Percentiles rank a stretch among this genome's conserved stretches.
Evolutionary conservation across 1,139 yeast species (phyloP).

Genomic region (Suhomyces maxii): DNA sequence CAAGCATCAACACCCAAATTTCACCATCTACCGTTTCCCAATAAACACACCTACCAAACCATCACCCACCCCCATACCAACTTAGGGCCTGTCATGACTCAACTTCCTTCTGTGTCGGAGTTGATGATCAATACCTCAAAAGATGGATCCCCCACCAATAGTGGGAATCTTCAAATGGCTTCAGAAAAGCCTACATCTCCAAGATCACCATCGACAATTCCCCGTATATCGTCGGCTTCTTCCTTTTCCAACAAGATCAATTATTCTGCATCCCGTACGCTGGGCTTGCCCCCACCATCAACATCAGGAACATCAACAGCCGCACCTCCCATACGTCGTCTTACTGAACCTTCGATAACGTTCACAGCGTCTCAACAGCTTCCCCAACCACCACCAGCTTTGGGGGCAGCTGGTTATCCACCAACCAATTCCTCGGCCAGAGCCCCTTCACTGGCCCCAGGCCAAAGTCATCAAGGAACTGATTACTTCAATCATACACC

Average conservation of each 20-base stretch:
- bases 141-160: conserved; percentile 9
- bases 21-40: neutral
- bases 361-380: conserved; percentile 5
- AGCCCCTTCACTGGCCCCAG: conserved; percentile 6
- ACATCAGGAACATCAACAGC: neutral
- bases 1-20: neutral
- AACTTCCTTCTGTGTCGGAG: conserved; percentile 39
- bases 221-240: conserved; percentile 7
- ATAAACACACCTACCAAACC: neutral
- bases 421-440: conserved; percentile 3
- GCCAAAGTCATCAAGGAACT: conserved; percentile 2
- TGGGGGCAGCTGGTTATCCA: conserved; percentile 1
- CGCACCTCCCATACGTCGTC: conserved; percentile 17
- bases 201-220: conserved; percentile 10
- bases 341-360: conserved; percentile 19
- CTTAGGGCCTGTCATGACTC: conserved; percentile 25
- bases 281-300: neutral
- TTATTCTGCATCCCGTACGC: conserved; percentile 6
- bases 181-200: conserved; percentile 10
- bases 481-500: conserved; percentile 9
- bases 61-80: neutral
- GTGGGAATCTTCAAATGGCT: neutral
- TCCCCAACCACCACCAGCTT: conserved; percentile 1
- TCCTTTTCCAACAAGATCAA: conserved; percentile 5
- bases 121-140: conserved; percentile 24